Base-by-base conservation (phyloP, 2,329 filamentous ascomycete species). In the Knufia petricola region DNA sequence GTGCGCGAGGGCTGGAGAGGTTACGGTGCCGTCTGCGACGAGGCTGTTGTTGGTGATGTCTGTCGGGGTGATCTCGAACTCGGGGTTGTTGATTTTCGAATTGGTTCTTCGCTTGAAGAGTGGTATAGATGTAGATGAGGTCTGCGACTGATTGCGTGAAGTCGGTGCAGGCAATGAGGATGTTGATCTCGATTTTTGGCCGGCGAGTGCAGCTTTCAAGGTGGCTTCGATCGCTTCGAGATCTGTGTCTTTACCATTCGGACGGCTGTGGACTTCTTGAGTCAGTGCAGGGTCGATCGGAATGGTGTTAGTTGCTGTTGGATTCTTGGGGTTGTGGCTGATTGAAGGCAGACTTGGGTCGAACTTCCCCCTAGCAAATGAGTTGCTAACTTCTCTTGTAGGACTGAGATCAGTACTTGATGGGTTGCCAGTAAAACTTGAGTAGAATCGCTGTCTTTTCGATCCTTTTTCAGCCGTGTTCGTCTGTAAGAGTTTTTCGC, bases 401-500 rank as follows among this genome's bases (percentile, higher is more conserved):
- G 17, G 10, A 23, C 15, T 20, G 30, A 3, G n/a, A 13, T 36
- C 21, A 4, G 28, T 3, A 20, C 31, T 46, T 36, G 43, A 13
- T 24, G 17, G 2, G 30, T 21, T 47, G 32, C 32, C 9, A 20
- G 31, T 20, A 9, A 39, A 20, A 20, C 20, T 26, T 3, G 44
- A 39, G 23, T 47, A 47, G 44, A 47, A 39, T 10, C 44, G 44
- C 23, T 47, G 44, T 28, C 32, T 23, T 39, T 21, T 39, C 2
- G 44, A 39, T n/a, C 9, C n/a, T 24, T 23, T 12, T n/a, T 37
- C 6, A 15, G 4, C 8, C 23, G 8, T n/a, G 34, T 28, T 32
- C 15, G 24, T 6, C 9, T 12, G 13, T 26, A 19, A 19, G 15
- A n/a, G 13, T n/a, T 39, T 47, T 39, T 47, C 23, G 8, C 21